These are phyloP conservation scores for Steccherinum ochraceum DNA, from an alignment of 768 basidiomycete genomes.

Conservation along the genomic window DNA sequence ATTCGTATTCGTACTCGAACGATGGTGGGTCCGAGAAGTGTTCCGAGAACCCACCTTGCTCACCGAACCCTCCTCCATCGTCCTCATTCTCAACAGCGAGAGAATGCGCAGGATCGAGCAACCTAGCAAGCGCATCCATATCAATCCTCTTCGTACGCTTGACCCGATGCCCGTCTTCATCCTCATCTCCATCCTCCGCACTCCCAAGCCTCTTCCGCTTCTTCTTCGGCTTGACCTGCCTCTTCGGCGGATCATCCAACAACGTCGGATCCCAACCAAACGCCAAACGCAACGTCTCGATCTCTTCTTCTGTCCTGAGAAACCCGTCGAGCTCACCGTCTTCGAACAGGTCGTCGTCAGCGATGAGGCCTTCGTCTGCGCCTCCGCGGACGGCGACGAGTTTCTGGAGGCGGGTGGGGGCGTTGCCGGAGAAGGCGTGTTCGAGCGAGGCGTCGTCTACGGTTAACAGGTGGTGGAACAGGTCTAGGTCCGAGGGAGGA, in stretches of 20 bases:
- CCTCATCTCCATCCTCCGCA: slow-evolving; percentile 1
- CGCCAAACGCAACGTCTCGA: slow-evolving; percentile 31
- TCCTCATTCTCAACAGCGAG: slow-evolving; percentile 20
- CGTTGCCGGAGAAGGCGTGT: slow-evolving; percentile 16
- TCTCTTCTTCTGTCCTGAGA: slow-evolving; percentile 48
- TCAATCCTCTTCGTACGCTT: slow-evolving; percentile 37
- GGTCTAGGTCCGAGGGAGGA: slow-evolving; percentile 23
- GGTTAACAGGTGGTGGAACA: slow-evolving; percentile 52
- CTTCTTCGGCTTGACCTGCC: slow-evolving; percentile 1
- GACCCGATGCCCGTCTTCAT: slow-evolving; percentile 3
- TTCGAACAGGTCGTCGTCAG: slow-evolving; percentile 67
- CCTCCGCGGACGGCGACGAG: slow-evolving; percentile 55
- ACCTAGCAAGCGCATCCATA: slow-evolving; percentile 47
- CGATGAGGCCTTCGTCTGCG: slow-evolving; percentile 39
- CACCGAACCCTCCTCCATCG: not conserved
- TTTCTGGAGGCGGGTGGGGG: slow-evolving; percentile 63
- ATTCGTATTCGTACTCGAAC: too few species aligned
- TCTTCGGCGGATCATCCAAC: not conserved
- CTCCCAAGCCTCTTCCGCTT: slow-evolving; percentile 3
- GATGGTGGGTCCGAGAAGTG: not conserved
- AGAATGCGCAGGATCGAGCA: slow-evolving; percentile 32
- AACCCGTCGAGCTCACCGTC: slow-evolving; percentile 63
- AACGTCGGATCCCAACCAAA: slow-evolving; percentile 27
- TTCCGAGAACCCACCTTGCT: not conserved
- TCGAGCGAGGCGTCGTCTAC: slow-evolving; percentile 28